phyloP scores from a whole-genome alignment of 768 basidiomycete species.

The Podaxis sp. region DNA sequence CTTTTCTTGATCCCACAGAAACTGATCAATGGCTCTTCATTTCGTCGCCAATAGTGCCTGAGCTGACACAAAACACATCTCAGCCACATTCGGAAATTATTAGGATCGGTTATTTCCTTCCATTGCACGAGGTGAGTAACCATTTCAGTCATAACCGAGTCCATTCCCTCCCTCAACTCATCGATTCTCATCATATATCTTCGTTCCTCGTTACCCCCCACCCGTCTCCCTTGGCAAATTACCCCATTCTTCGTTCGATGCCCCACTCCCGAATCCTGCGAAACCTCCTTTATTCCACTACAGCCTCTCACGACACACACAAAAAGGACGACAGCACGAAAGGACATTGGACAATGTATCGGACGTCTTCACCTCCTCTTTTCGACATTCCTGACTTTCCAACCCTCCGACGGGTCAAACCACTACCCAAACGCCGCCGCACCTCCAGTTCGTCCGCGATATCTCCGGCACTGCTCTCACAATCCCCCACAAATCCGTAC shows the following conservation, averaged over 20 bases:
- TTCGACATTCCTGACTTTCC: constrained; percentile 69
- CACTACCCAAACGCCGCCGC: constrained; percentile 74
- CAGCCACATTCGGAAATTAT: neutral
- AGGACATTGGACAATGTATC: constrained; percentile 43
- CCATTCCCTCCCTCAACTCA: constrained; percentile 8
- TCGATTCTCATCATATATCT: constrained; percentile 1
- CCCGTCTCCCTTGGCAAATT: neutral
- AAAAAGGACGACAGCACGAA: constrained; percentile 11
- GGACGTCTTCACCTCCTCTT: constrained; percentile 50
- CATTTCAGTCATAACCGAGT: neutral
- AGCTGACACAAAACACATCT: neutral
- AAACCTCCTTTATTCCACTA: constrained; percentile 12
- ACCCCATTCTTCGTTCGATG: neutral
- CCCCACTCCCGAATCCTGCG: neutral
- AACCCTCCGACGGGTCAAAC: constrained; percentile 66
- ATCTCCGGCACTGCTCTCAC: constrained; percentile 10
- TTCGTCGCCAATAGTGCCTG: neutral
- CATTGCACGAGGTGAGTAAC: constrained; percentile 10
- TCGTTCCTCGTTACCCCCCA: neutral
- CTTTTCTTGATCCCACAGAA: neutral
- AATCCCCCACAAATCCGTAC: constrained; percentile 11
- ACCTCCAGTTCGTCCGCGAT: constrained; percentile 27
- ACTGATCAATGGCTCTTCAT: neutral
- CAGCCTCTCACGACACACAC: constrained; percentile 9
- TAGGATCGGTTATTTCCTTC: constrained; percentile 1